Conservation (phyloP, 2,329 filamentous ascomycete species). For the Xylaria multiplex region DNA sequence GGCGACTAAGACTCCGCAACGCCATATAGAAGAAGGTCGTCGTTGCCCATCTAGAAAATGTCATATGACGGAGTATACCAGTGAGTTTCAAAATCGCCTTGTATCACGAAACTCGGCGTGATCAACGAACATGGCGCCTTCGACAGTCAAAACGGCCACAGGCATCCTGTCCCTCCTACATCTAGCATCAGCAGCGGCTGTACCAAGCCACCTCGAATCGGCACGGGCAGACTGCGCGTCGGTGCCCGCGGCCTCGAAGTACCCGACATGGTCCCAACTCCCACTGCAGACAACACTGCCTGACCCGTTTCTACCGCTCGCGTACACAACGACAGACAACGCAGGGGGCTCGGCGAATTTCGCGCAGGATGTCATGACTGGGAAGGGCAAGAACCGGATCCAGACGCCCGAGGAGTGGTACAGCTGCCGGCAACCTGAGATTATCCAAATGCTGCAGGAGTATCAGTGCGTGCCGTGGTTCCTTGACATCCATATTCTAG, state of each 20-base stretch:
- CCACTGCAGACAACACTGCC: slow-evolving; percentile 54
- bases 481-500: not conserved
- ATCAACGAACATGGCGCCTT: slow-evolving; percentile 21
- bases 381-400: slow-evolving; percentile 55
- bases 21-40: slow-evolving; percentile 1
- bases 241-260: slow-evolving; percentile 39
- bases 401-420: slow-evolving; percentile 60
- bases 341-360: slow-evolving; percentile 45
- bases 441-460: slow-evolving; percentile 60
- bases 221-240: slow-evolving; percentile 41
- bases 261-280: slow-evolving; percentile 51
- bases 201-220: slow-evolving; percentile 9
- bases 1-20: slow-evolving; percentile 10
- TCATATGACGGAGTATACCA: not conserved
- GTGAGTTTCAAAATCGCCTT: not conserved
- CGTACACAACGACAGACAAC: slow-evolving; percentile 52
- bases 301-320: slow-evolving; percentile 57
- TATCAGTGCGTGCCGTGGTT: slow-evolving; percentile 54
- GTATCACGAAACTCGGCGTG: not conserved
- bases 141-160: not conserved
- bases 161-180: slow-evolving; percentile 17
- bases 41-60: not conserved
- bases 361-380: slow-evolving; percentile 50
- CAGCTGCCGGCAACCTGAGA: slow-evolving; percentile 60
- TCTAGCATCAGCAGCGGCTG: slow-evolving; percentile 12